These are phyloP conservation scores for Paspalum notatum DNA, from an alignment of 176 grass and related monocot species.

Conservation along the genomic window DNA sequence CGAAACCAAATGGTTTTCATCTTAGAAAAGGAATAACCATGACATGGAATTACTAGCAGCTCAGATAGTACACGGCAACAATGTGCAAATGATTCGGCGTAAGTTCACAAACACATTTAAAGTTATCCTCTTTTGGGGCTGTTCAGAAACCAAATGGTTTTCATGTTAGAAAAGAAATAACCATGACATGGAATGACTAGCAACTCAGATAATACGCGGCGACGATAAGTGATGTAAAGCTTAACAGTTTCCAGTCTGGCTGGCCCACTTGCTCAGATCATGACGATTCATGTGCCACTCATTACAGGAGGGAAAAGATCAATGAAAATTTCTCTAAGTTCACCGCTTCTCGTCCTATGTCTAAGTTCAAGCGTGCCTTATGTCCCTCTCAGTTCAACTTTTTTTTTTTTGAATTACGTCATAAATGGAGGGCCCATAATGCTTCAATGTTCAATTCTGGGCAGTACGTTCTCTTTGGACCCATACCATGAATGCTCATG, in stretches of 20 bases:
- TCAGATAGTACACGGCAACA: not conserved
- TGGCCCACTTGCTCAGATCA: not conserved
- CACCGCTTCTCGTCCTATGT: not conserved
- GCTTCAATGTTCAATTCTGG: not conserved
- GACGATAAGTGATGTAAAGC: not conserved
- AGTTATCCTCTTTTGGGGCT: not conserved
- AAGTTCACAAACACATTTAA: not conserved
- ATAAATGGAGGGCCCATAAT: not conserved
- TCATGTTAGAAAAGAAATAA: not conserved
- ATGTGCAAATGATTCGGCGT: not conserved
- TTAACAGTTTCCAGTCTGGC: not conserved
- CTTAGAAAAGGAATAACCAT: not conserved
- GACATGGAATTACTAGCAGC: not conserved
- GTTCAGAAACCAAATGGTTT: not conserved
- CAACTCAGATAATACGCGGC: not conserved
- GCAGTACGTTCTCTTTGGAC: not conserved
- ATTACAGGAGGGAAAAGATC: not conserved
- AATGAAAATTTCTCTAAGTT: not conserved
- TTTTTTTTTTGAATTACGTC: constrained; percentile 10
- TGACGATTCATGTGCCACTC: not conserved
- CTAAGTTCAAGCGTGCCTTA: not conserved
- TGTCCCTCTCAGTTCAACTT: not conserved
- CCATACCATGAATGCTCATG: not conserved
- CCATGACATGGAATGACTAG: constrained; percentile 6
- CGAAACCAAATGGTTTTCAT: not conserved